phyloP scores from a whole-genome alignment of 225 moss, liverwort and hornwort species.

The Lunularia cruciata region DNA sequence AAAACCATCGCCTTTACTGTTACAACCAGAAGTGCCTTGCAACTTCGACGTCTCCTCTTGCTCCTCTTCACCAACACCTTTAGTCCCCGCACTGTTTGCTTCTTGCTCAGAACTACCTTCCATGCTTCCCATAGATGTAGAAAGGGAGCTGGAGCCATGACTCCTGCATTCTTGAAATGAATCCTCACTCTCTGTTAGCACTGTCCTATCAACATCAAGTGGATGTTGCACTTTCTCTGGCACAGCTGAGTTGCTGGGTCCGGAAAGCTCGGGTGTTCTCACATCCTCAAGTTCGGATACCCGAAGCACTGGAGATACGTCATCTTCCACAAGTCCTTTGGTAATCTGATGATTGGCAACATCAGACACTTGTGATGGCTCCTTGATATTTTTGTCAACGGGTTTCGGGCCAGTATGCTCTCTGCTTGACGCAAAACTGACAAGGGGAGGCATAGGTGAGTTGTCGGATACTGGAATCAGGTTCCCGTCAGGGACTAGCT shows the following conservation, averaged over 20 bases:
- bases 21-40: neutral
- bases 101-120: slow-evolving; percentile 11
- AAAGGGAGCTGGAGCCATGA: slow-evolving; percentile 11
- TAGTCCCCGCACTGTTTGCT: neutral
- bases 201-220: neutral
- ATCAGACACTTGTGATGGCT: neutral
- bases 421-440: neutral
- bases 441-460: neutral
- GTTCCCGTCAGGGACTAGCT: neutral
- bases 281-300: neutral
- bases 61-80: slow-evolving; percentile 16
- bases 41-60: slow-evolving; percentile 20
- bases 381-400: neutral
- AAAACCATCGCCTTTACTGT: neutral
- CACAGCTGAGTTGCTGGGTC: neutral
- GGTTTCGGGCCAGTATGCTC: neutral
- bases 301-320: neutral
- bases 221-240: neutral
- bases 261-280: neutral
- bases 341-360: neutral
- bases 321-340: neutral
- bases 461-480: neutral
- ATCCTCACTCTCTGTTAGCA: neutral
- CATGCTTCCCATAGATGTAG: slow-evolving; percentile 5
- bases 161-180: slow-evolving; percentile 19